Conservation (phyloP, 371 early-diverging fungal genomes). For the Mortierella sp. region DNA sequence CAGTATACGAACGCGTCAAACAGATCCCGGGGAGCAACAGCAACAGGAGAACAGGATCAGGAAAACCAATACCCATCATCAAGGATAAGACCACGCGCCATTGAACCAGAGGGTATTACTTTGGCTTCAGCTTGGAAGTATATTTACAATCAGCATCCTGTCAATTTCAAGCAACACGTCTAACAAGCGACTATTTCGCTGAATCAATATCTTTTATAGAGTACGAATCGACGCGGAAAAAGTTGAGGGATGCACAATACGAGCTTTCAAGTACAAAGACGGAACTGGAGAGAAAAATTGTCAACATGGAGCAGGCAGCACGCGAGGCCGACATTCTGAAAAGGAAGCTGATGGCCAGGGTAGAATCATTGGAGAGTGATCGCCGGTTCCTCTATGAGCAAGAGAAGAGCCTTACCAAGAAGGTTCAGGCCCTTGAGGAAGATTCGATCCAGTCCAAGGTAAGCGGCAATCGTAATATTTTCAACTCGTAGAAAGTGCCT, state of each 20-base stretch:
- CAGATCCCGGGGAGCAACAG: conserved; percentile 15
- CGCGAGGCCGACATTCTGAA: conserved; percentile 38
- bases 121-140: not conserved
- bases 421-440: conserved; percentile 36
- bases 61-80: conserved; percentile 36
- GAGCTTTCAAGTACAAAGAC: conserved; percentile 50
- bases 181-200: not conserved
- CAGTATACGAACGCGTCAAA: conserved; percentile 19
- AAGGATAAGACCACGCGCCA: conserved; percentile 25
- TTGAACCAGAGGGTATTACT: conserved; percentile 41
- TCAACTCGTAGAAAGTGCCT: not conserved
- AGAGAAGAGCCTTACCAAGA: conserved; percentile 33
- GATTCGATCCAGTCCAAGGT: conserved; percentile 42
- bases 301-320: conserved; percentile 40
- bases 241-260: conserved; percentile 46
- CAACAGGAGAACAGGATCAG: conserved; percentile 22
- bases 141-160: not conserved
- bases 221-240: conserved; percentile 47
- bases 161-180: not conserved
- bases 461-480: not conserved
- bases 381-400: conserved; percentile 50
- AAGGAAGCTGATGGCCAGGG: conserved; percentile 37
- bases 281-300: conserved; percentile 40
- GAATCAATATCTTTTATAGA: conserved; percentile 20
- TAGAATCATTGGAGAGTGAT: conserved; percentile 47